phyloP scores from a whole-genome alignment of 129 eudicot species.

The Helianthus annuus region HanXRQr2.0-SUNRISE NC_035447.2:130448965-130449464 shows the following conservation, averaged over 20 bases:
- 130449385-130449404: slow-evolving; percentile 36
- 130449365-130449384: slow-evolving; percentile 25
- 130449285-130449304: slow-evolving; percentile 10
- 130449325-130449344: slow-evolving; percentile 35
- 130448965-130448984: neutral
- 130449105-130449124: slow-evolving; percentile 2
- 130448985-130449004: neutral
- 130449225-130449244: slow-evolving; percentile 6
- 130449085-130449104: neutral
- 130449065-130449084: neutral
- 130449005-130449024: neutral
- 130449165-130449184: neutral
- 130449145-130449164: slow-evolving; percentile 7
- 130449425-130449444: slow-evolving; percentile 25
- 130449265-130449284: slow-evolving; percentile 12
- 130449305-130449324: slow-evolving; percentile 31
- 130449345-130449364: slow-evolving; percentile 22
- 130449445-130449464: slow-evolving; percentile 29
- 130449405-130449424: slow-evolving; percentile 22
- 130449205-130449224: slow-evolving; percentile 13
- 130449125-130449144: neutral
- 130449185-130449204: slow-evolving; percentile 10
- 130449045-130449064: neutral
- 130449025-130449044: neutral
- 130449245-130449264: slow-evolving; percentile 5